Conservation (phyloP, 2,329 filamentous ascomycete genomes). For the Sclerotinia nivalis region DNA sequence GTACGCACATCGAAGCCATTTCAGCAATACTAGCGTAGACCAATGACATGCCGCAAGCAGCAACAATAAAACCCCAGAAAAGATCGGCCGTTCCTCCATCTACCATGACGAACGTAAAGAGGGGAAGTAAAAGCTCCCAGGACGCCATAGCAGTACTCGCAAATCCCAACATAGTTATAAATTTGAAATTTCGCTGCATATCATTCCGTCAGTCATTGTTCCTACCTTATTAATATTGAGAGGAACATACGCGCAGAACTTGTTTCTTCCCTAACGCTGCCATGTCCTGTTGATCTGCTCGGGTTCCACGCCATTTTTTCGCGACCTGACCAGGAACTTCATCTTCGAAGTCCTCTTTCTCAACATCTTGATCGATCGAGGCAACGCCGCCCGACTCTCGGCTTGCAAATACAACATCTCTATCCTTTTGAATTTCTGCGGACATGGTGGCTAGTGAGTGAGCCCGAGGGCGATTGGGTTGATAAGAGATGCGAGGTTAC, state of each 20-base stretch:
- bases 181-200: slow-evolving; percentile 44
- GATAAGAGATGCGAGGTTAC: neutral
- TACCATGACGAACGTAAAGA: slow-evolving; percentile 23
- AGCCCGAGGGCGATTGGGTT: neutral
- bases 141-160: slow-evolving; percentile 46
- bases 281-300: slow-evolving; percentile 27
- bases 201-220: neutral
- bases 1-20: slow-evolving; percentile 36
- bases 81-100: slow-evolving; percentile 38
- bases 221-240: neutral
- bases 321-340: slow-evolving; percentile 16
- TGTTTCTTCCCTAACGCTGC: slow-evolving; percentile 26
- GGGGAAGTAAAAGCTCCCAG: slow-evolving; percentile 46
- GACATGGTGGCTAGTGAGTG: neutral
- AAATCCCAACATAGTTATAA: slow-evolving; percentile 46
- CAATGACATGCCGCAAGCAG: slow-evolving; percentile 34
- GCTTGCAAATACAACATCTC: slow-evolving; percentile 8
- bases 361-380: slow-evolving; percentile 27
- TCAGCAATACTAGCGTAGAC: slow-evolving; percentile 35
- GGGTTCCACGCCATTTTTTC: slow-evolving; percentile 24
- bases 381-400: neutral
- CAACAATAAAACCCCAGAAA: slow-evolving; percentile 43
- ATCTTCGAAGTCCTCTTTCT: slow-evolving; percentile 19
- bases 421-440: neutral
- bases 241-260: slow-evolving; percentile 24